phyloP scores from a whole-genome alignment of 371 early-diverging fungal species.

The Rhizopus arrhizus region DNA sequence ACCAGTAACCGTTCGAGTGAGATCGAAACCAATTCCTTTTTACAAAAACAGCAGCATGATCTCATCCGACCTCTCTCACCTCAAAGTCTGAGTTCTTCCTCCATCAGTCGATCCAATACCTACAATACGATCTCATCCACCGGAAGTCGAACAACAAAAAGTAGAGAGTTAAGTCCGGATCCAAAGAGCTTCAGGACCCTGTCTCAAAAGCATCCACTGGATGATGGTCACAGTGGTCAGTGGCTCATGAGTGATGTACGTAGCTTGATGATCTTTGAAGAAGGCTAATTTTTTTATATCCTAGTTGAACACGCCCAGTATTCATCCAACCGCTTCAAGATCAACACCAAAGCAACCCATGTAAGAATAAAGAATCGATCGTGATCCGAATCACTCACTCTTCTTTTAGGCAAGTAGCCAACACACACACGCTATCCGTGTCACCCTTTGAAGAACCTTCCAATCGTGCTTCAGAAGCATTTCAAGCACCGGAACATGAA shows the following conservation, averaged over 20 bases:
- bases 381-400: not conserved
- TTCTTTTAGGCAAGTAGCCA: slow-evolving; percentile 11
- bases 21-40: slow-evolving; percentile 3
- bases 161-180: slow-evolving; percentile 21
- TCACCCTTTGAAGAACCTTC: slow-evolving; percentile 21
- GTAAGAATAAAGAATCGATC: slow-evolving; percentile 6
- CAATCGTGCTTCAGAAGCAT: slow-evolving; percentile 25
- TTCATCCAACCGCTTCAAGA: slow-evolving; percentile 10
- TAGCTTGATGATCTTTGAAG: not conserved
- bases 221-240: slow-evolving; percentile 5
- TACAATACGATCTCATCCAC: slow-evolving; percentile 42
- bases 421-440: slow-evolving; percentile 29
- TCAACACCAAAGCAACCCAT: slow-evolving; percentile 21
- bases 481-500: slow-evolving; percentile 52
- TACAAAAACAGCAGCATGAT: slow-evolving; percentile 1
- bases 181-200: slow-evolving; percentile 19
- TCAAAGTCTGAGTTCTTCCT: slow-evolving; percentile 36
- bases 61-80: slow-evolving; percentile 38
- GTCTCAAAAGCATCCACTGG: slow-evolving; percentile 21
- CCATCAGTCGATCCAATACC: slow-evolving; percentile 47
- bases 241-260: slow-evolving; percentile 9
- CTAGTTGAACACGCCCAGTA: not conserved
- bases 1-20: not conserved
- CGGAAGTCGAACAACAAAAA: slow-evolving; percentile 14
- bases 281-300: not conserved